Percentiles rank a stretch among this genome's conserved stretches.
Evolutionary conservation across 2,329 filamentous ascomycete genomes (phyloP).

Genomic region (Arthroderma sp.): DNA sequence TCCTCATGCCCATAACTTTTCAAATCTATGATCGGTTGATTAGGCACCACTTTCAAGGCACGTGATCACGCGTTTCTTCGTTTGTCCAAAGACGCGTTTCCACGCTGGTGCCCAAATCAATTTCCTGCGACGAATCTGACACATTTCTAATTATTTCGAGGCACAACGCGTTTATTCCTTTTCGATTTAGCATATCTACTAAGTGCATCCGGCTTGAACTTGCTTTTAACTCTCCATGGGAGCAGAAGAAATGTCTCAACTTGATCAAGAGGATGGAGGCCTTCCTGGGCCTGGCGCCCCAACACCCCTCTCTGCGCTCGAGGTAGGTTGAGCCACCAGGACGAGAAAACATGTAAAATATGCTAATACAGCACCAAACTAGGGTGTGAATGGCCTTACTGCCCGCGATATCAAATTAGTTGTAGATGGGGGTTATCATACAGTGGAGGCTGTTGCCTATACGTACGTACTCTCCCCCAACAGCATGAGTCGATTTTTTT

Average conservation of each 20-base stretch:
- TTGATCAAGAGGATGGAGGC: conserved; percentile 59
- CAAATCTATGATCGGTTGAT: too few relatives aligned
- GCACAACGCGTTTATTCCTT: neutral
- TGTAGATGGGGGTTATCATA: conserved; percentile 84
- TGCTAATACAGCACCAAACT: conserved; percentile 4
- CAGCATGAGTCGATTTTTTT: neutral
- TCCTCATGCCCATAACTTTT: too few relatives aligned
- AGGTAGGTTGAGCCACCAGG: conserved; percentile 45
- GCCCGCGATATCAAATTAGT: conserved; percentile 90
- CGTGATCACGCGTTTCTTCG: neutral
- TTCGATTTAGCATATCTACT: neutral
- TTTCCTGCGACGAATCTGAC: neutral
- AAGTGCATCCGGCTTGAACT: neutral
- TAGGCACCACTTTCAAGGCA: neutral
- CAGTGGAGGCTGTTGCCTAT: conserved; percentile 90
- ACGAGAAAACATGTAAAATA: neutral
- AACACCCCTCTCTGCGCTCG: conserved; percentile 70
- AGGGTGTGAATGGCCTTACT: conserved; percentile 84
- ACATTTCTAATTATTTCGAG: neutral
- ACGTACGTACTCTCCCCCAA: conserved; percentile 42
- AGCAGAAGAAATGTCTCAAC: conserved; percentile 52
- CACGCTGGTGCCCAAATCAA: neutral
- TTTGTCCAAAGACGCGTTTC: neutral
- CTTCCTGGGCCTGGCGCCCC: conserved; percentile 82
- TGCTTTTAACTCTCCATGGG: conserved; percentile 18